Evolutionary conservation across 495 filamentous ascomycete genomes (phyloP), one percentile per base, ranked within the genome.

Genomic region (Penicillium ucsense): DNA sequence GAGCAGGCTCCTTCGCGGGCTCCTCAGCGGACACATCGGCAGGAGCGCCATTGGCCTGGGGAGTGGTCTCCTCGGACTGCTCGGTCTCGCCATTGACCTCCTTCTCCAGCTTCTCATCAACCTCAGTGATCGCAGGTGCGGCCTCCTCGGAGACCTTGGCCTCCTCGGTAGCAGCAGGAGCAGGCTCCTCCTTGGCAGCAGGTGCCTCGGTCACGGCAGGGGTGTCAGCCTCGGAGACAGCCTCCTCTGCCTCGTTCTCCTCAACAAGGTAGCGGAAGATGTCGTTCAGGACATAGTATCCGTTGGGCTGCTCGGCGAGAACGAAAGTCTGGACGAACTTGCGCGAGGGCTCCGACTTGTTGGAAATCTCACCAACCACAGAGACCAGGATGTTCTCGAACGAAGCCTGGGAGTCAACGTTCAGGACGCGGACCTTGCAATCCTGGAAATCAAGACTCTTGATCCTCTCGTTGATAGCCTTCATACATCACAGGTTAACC

Each of bases 291-390:
- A 98, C 92, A 55, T 94, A 98, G 72, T 97, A 98, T 43, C 92
- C 92, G 38, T 91, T 95, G 30, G 88, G 88, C 71, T 98, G 92
- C 64, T 91, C 81, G 7, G 92, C 94, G 45, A 98, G 82, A 43
- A 98, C 89, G 55, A 98, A 98, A n/a, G 92, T 96, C 75, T 98
- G 92, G 8, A 87, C 81, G 56, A 97, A 98, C 65, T 95, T 95
- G 73, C 86, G 89, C 50, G 89, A 87, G 20, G 89, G 86, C 48
- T 81, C 80, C 12, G 79, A 81, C 65, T 92, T 94, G 74, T 92
- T 96, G 53, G 89, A 94, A 61, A 94, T 94, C 68, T 97, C 90
- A 52, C 92, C 92, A 59, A 98, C 95, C 49, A 97, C 94, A 59
- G 95, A 88, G 57, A 97, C 89, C 52, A 98, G 80, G 56, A 98